These are phyloP conservation scores for Laburnicola sp. DNA, from an alignment of 2,329 filamentous ascomycete genomes.

Conservation along the genomic window DNA sequence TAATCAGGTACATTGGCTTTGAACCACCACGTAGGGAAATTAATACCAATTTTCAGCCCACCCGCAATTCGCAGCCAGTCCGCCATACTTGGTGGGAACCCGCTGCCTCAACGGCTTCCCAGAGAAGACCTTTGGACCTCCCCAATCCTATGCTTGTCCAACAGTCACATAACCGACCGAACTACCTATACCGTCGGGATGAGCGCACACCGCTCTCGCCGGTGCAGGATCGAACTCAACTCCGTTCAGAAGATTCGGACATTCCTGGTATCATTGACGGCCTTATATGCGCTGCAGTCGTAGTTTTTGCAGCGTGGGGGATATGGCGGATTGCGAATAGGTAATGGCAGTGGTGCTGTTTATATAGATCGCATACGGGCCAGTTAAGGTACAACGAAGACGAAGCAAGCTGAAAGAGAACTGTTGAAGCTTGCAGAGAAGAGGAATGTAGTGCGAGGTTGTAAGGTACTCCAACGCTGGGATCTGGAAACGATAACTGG, in stretches of 20 bases:
- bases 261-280: background rate
- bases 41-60: background rate
- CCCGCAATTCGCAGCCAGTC: background rate
- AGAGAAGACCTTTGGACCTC: background rate
- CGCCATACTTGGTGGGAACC: background rate
- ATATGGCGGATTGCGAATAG: too few species aligned
- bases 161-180: background rate
- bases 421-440: too few species aligned
- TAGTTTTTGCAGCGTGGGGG: too few species aligned
- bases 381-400: too few species aligned
- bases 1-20: background rate
- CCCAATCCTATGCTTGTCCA: background rate
- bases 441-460: too few species aligned
- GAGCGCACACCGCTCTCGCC: background rate
- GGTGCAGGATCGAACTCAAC: background rate
- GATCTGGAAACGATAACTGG: too few species aligned
- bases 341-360: too few species aligned
- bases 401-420: too few species aligned
- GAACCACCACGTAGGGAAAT: background rate
- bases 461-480: too few species aligned
- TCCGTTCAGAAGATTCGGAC: background rate
- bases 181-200: background rate
- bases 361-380: too few species aligned
- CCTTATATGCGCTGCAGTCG: too few species aligned
- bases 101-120: background rate